Conservation (phyloP, 1,139 yeast species). For the Blastobotrys arbuscula region DNA sequence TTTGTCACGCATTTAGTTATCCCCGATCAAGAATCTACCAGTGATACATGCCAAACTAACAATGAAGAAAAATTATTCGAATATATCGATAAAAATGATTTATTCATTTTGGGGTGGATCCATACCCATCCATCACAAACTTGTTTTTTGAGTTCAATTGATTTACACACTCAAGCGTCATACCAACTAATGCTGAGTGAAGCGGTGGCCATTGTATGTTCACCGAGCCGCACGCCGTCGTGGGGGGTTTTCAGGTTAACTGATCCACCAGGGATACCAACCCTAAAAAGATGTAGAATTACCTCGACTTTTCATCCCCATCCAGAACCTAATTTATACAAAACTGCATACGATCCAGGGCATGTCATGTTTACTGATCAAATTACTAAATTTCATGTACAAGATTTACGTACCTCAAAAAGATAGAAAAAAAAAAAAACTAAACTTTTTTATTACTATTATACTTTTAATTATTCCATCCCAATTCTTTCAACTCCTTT, state of each 20-base stretch:
- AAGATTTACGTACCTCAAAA: slow-evolving; percentile 37
- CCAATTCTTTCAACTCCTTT: slow-evolving; percentile 63
- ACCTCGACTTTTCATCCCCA: slow-evolving; percentile 53
- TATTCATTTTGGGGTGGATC: slow-evolving; percentile 61
- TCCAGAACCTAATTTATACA: slow-evolving; percentile 43
- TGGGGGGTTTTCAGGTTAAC: slow-evolving; percentile 54
- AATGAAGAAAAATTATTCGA: slow-evolving; percentile 52
- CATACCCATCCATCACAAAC: slow-evolving; percentile 66
- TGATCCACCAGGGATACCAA: slow-evolving; percentile 55
- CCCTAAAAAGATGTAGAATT: slow-evolving; percentile 43
- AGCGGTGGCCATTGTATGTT: slow-evolving; percentile 57
- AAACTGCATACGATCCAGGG: slow-evolving; percentile 43
- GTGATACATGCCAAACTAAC: slow-evolving; percentile 52
- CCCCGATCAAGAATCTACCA: slow-evolving; percentile 54
- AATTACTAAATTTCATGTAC: slow-evolving; percentile 35
- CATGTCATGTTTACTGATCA: slow-evolving; percentile 42
- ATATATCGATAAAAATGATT: slow-evolving; percentile 45
- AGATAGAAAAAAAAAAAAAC: neutral
- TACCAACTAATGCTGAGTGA: slow-evolving; percentile 65
- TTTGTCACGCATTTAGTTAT: slow-evolving; percentile 52
- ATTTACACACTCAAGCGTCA: slow-evolving; percentile 56
- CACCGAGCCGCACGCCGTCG: slow-evolving; percentile 45
- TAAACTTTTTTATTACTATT: neutral
- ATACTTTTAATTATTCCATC: slow-evolving; percentile 46
- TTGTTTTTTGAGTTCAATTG: slow-evolving; percentile 56